These are phyloP conservation scores for Scheffersomyces amazonensis DNA, from an alignment of 805 yeast genomes.

Conservation along the genomic window DNA sequence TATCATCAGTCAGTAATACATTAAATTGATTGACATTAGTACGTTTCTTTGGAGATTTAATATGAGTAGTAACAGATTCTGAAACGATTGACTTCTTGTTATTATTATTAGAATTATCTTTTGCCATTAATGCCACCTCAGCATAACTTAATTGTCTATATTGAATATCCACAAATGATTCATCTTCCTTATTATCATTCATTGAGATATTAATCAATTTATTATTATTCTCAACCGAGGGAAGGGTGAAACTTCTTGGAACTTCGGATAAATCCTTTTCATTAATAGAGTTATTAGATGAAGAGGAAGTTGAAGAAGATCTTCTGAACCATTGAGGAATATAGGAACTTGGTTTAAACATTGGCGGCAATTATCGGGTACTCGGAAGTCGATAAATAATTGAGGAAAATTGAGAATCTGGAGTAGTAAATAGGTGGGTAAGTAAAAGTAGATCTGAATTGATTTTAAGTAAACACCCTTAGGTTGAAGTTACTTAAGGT, in stretches of 20 bases:
- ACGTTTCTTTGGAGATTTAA: conserved; percentile 3
- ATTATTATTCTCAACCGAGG: conserved; percentile 24
- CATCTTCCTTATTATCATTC: conserved; percentile 21
- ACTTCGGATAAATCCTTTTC: conserved; percentile 9
- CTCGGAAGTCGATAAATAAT: not conserved
- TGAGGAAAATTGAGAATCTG: not conserved
- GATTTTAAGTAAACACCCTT: too few species aligned
- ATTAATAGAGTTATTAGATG: not conserved
- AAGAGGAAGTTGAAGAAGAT: conserved; percentile 3
- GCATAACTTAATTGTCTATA: conserved; percentile 39
- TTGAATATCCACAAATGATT: conserved; percentile 36
- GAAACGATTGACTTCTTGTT: not conserved
- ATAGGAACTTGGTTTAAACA: conserved; percentile 17
- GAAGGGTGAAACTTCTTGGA: conserved; percentile 27
- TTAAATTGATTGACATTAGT: conserved; percentile 11
- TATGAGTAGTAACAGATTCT: conserved; percentile 2
- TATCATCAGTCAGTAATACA: conserved; percentile 11
- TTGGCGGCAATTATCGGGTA: conserved; percentile 5
- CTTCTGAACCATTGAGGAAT: conserved; percentile 15
- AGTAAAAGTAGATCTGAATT: too few species aligned
- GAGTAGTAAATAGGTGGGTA: not conserved
- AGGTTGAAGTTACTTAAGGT: too few species aligned
- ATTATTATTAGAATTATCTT: not conserved
- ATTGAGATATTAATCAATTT: conserved; percentile 31
- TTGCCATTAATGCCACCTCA: conserved; percentile 38